Conservation (phyloP, 306 rosid species). For the Medicago lupulina region DNA sequence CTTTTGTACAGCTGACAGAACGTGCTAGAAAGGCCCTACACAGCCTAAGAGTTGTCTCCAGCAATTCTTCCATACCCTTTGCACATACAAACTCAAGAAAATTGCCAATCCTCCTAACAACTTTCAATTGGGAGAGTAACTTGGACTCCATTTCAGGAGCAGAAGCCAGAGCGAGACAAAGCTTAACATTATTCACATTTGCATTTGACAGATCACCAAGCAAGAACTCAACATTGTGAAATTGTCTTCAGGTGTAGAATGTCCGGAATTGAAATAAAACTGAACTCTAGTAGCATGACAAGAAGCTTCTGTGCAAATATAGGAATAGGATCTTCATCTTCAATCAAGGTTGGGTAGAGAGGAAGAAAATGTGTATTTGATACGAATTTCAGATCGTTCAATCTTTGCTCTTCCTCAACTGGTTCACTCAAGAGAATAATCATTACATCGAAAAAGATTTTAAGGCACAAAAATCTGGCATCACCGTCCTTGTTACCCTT, state of each 20-base stretch:
- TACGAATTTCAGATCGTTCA: slow-evolving; percentile 68
- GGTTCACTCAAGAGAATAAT: slow-evolving; percentile 78
- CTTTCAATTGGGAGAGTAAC: slow-evolving; percentile 89
- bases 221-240: slow-evolving; percentile 95
- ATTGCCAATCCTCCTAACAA: slow-evolving; percentile 88
- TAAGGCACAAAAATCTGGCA: slow-evolving; percentile 96
- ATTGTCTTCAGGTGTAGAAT: slow-evolving; percentile 84
- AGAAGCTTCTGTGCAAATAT: slow-evolving; percentile 96
- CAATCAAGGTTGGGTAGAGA: slow-evolving; percentile 87
- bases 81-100: slow-evolving; percentile 83
- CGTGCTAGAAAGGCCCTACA: slow-evolving; percentile 90
- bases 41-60: slow-evolving; percentile 87
- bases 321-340: slow-evolving; percentile 97
- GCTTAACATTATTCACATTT: slow-evolving; percentile 80
- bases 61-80: slow-evolving; percentile 91
- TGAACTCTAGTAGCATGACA: slow-evolving; percentile 89
- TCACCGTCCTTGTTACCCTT: slow-evolving; percentile 96
- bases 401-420: slow-evolving; percentile 68
- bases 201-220: slow-evolving; percentile 93
- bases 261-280: slow-evolving; percentile 76
- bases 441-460: slow-evolving; percentile 85
- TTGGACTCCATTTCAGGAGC: slow-evolving; percentile 97
- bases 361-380: slow-evolving; percentile 84
- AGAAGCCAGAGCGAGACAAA: slow-evolving; percentile 87
- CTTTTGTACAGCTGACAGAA: slow-evolving; percentile 69